These are phyloP conservation scores for Lepraria neglecta DNA, from an alignment of 495 filamentous ascomycete genomes.

Conservation along the genomic window DNA sequence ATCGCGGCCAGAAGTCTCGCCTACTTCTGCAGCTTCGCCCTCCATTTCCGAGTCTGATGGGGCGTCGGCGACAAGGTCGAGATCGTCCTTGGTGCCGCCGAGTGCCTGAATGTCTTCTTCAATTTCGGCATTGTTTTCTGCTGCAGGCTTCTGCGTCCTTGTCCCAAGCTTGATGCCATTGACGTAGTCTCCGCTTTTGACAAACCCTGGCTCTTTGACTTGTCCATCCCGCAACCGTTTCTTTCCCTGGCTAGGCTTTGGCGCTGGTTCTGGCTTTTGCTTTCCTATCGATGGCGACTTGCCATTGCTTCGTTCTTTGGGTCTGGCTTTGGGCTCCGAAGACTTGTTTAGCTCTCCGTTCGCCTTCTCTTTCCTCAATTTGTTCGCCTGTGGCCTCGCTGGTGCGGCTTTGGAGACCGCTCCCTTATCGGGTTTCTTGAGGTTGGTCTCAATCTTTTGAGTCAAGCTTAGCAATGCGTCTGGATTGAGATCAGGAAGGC, in stretches of 20 bases:
- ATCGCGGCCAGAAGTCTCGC: constrained; percentile 31
- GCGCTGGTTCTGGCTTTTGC: background rate
- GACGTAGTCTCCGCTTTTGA: background rate
- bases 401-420: background rate
- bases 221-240: constrained; percentile 26
- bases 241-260: constrained; percentile 21
- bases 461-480: constrained; percentile 24
- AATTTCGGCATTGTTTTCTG: background rate
- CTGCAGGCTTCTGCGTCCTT: background rate
- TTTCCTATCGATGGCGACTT: background rate
- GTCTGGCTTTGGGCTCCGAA: background rate
- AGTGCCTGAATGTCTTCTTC: constrained; percentile 63
- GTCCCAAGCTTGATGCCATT: constrained; percentile 7
- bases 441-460: constrained; percentile 22
- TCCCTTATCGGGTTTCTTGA: constrained; percentile 11
- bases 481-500: constrained; percentile 26
- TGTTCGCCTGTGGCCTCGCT: background rate
- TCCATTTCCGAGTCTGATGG: constrained; percentile 58
- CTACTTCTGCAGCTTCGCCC: constrained; percentile 30
- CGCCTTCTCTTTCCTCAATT: background rate
- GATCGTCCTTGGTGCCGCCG: constrained; percentile 70
- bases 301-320: background rate
- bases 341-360: background rate
- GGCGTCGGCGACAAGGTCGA: constrained; percentile 56
- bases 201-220: constrained; percentile 13